Conservation (phyloP, 2,329 filamentous ascomycete species). For the Phyllosticta citribraziliensis region DNA sequence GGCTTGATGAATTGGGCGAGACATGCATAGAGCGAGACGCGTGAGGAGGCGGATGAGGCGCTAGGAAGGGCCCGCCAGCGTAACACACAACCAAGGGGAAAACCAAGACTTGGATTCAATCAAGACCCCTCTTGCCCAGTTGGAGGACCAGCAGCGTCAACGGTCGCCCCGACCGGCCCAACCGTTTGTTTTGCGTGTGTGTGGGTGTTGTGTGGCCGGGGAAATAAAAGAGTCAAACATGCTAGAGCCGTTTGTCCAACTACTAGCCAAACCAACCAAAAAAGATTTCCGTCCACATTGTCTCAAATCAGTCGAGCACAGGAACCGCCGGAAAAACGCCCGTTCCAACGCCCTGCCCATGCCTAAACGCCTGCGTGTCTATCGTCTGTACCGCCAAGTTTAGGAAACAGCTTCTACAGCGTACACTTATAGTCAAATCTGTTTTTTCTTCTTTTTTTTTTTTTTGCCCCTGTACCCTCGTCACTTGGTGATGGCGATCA, state of each 20-base stretch:
- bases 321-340: not conserved
- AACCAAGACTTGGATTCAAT: not conserved
- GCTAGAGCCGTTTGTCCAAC: too few relatives aligned
- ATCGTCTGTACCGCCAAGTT: not conserved
- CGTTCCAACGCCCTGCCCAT: not conserved
- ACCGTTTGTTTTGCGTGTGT: not conserved
- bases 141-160: too few relatives aligned
- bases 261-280: too few relatives aligned
- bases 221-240: not conserved
- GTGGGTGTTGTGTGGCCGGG: not conserved
- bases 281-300: too few relatives aligned
- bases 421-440: not conserved
- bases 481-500: slow-evolving; percentile 75
- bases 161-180: not conserved
- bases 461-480: not conserved
- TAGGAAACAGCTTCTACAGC: not conserved
- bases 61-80: not conserved
- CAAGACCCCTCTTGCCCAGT: not conserved
- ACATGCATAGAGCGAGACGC: not conserved
- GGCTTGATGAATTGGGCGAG: not conserved
- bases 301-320: too few relatives aligned
- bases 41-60: not conserved
- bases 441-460: not conserved
- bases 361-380: not conserved
- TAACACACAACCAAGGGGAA: not conserved